Base-by-base conservation (phyloP, 768 basidiomycete genomes). In the Suillus clintonianus region DNA sequence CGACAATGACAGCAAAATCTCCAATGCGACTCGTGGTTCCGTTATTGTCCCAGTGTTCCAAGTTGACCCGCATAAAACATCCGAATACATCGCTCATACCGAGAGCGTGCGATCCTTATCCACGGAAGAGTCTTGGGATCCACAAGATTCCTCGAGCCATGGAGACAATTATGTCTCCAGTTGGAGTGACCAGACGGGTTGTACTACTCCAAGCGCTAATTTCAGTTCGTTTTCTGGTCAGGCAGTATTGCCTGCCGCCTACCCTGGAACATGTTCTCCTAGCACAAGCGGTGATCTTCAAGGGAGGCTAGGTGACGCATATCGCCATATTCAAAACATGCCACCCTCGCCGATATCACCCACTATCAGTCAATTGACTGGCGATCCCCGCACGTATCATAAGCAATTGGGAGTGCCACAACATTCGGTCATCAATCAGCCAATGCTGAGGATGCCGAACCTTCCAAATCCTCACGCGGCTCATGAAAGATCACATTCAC, bases 371-470 rank as follows among this genome's bases (percentile, higher is more conserved):
- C 32, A 36, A n/a, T 47, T 73, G 9, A 65, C 75, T 15, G 63
- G 66, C n/a, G 71, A 76, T 19, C 73, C 75, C 50, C 66, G 63
- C 57, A 71, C 62, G 11, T 64, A 67, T 66, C 72, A 64, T 55
- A 74, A 71, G 56, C 71, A 76, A 36, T 64, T 76, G 32, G 74
- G 73, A 37, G 64, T 74, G 9, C 67, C 74, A 22, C 74, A 76
- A 32, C 74, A 74, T 51, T 74, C 73, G 19, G 73, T 76, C 37
- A 48, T 69, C 22, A 74, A 74, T 50, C 51, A 69, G 36, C 64
- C 69, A 5, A 34, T 55, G 10, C 43, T 59, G 15, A 70, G 62
- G 55, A 66, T 64, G 30, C 67, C 54, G 39, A 67, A 65, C 45
- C 48, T 75, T 17, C 73, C 73, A 36, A 74, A 74, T 60, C 73